phyloP scores from a whole-genome alignment of 257 asterid species.

The Euphrasia confusa region DNA sequence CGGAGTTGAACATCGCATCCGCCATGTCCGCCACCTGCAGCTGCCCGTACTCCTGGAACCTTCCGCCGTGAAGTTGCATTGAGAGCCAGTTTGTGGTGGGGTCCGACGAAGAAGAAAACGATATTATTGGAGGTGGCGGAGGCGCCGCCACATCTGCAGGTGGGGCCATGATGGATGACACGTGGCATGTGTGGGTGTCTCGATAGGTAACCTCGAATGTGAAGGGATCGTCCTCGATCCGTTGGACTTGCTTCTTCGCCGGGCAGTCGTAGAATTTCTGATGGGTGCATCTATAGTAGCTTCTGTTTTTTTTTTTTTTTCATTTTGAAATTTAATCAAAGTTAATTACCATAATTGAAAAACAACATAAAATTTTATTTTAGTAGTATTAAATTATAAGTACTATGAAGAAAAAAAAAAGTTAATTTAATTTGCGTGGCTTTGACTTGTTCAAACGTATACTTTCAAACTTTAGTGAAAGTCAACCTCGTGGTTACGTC shows the following conservation, averaged over 20 bases:
- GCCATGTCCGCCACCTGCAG: constrained; percentile 78
- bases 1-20: constrained; percentile 77
- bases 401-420: too few relatives aligned
- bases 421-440: too few relatives aligned
- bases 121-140: constrained; percentile 14
- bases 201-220: constrained; percentile 62
- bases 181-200: constrained; percentile 63
- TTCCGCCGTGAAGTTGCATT: constrained; percentile 43
- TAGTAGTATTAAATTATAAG: too few relatives aligned
- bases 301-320: constrained; percentile 33
- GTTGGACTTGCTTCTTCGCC: constrained; percentile 84
- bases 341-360: too few relatives aligned
- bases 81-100: constrained; percentile 51
- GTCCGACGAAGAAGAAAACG: constrained; percentile 22
- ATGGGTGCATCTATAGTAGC: constrained; percentile 83
- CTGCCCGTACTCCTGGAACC: constrained; percentile 27
- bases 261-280: constrained; percentile 65
- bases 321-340: too few relatives aligned
- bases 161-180: constrained; percentile 66
- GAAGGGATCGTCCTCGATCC: constrained; percentile 55
- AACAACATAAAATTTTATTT: too few relatives aligned
- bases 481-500: constrained; percentile 14
- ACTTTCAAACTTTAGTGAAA: neutral
- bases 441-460: too few relatives aligned
- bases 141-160: too few relatives aligned